Evolutionary conservation across 352 stramenopile species (phyloP), one percentile per base, ranked within the genome.

Genomic region (Paralagenidium karlingii): DNA sequence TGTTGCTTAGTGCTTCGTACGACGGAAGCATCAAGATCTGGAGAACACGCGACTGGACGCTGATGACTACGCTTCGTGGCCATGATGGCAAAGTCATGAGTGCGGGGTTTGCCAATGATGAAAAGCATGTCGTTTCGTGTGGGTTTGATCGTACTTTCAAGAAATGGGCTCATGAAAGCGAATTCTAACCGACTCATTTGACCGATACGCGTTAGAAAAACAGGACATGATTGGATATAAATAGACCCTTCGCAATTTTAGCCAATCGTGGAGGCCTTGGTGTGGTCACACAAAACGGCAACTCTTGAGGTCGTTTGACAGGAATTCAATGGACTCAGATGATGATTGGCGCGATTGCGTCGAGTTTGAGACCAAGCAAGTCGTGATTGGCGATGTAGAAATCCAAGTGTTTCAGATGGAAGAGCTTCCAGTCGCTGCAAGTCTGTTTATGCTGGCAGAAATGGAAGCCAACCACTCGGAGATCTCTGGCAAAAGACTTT

Each of bases 31-130:
- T 92, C 38, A 97, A 97, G 52, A 40, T 98, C 25, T 98, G 92
- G 91, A 77, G 73, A 27, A 85, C 84, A n/a, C 73, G 91, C 28
- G 83, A 97, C 63, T 98, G 86, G 87, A 84, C 71, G 47, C 68
- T 90, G 11, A 52, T 98, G 40, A 55, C 62, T 7, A 89, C 71
- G 28, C 63, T 98, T 24, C 61, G 81, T 34, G 93, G 87, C 22
- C 94, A 98, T 56, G 86, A 96, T 47, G 92, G 91, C 36, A 97
- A 98, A 55, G 77, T 98, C 19, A 97, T 96, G 81, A 73, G 80
- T 5, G 74, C 89, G 9, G 91, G 96, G 58, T 77, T 98, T 29
- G 66, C 91, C 19, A 65, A 65, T 8, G 81, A 96, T 40, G 84
- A 95, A 40, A 82, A 65, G 42, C 81, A 92, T 50, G 24, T 95